Base-by-base conservation (phyloP, 1,284 basidiomycete species). In the Leccinum laetum region DNA sequence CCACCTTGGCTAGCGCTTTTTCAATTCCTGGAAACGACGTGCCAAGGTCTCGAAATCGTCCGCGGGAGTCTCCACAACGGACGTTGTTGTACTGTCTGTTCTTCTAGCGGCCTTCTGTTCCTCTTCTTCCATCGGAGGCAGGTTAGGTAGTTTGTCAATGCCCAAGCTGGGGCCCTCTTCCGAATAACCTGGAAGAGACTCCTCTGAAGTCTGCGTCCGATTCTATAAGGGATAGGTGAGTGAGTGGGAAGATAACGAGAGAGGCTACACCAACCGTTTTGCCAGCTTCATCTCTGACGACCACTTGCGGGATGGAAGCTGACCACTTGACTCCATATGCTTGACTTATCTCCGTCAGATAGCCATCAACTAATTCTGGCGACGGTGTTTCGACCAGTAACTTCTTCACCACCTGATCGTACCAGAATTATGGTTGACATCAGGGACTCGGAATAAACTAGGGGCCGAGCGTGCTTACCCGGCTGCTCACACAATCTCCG, bases 341-440 rank as follows among this genome's bases (percentile, higher is more conserved):
- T 75, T 89, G 93, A 1, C 94, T 92, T 67, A 98, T 97, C 77
- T 97, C 95, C 53, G 80, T 78, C 13, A 96, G 81, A 77, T 96
- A 96, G n/a, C 87, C 89, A 72, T 97, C 91, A 10, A 98, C 94
- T 7, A 97, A 83, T 52, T 89, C 87, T 1, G 81, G 16, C 1
- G 89, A 82, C 1, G 96, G 95, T 4, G 91, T 91, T 63, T 83
- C 83, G 41, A 91, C 78, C 5, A 82, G 75, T 11, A 96, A 79
- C 76, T 97, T 97, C 71, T 83, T 85, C 60, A 86, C 82, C 62
- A 95, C 83, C 92, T 93, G 72, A 24, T 39, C 58, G 37, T 13
- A 46, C 60, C 62, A 59, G 41, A 57, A 64, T 16, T 26, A 29
- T 53, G 21, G 53, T 55, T 29, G 26, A 24, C n/a, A 21, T 56